These are phyloP conservation scores for Fusarium sp. DNA, from an alignment of 2,329 filamentous ascomycete genomes.

Conservation along the genomic window DNA sequence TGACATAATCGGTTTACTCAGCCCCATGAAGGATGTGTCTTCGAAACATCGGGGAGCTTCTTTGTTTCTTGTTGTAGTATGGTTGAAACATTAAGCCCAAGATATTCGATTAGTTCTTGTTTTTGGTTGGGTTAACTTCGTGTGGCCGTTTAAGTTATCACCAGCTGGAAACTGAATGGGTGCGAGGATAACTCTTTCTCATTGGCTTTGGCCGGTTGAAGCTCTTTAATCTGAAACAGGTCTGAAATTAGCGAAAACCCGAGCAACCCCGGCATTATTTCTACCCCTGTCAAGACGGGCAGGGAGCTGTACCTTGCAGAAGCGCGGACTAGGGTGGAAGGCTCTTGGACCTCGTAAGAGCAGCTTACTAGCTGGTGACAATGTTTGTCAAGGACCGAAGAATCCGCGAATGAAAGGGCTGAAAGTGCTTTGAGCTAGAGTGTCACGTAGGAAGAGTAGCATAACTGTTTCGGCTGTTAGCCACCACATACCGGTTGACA, in stretches of 20 bases:
- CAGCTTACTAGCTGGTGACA: not conserved
- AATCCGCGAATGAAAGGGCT: not conserved
- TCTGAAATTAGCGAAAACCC: constrained; percentile 25
- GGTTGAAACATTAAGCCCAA: constrained; percentile 11
- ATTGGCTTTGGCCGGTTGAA: constrained; percentile 26
- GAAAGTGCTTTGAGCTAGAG: not conserved
- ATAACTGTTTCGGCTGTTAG: constrained; percentile 7
- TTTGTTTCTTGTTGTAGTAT: constrained; percentile 5
- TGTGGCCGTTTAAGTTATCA: constrained; percentile 7
- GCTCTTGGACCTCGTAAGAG: constrained; percentile 4
- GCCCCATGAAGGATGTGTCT: not conserved
- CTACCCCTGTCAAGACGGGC: constrained; percentile 25
- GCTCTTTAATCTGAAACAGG: constrained; percentile 31
- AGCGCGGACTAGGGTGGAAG: constrained; percentile 13
- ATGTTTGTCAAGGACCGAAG: constrained; percentile 2
- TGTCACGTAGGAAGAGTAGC: not conserved
- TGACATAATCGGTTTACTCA: constrained; percentile 15
- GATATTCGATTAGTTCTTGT: not conserved
- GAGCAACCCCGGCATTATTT: not conserved
- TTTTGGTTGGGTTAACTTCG: not conserved
- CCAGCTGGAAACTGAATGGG: constrained; percentile 1
- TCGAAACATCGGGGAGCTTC: constrained; percentile 1
- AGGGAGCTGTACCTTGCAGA: constrained; percentile 35
- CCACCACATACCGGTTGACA: not conserved
- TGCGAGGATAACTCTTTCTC: not conserved